These are phyloP conservation scores for Malassezia psittaci DNA, from an alignment of 1,284 basidiomycete genomes.

Conservation along the genomic window DNA sequence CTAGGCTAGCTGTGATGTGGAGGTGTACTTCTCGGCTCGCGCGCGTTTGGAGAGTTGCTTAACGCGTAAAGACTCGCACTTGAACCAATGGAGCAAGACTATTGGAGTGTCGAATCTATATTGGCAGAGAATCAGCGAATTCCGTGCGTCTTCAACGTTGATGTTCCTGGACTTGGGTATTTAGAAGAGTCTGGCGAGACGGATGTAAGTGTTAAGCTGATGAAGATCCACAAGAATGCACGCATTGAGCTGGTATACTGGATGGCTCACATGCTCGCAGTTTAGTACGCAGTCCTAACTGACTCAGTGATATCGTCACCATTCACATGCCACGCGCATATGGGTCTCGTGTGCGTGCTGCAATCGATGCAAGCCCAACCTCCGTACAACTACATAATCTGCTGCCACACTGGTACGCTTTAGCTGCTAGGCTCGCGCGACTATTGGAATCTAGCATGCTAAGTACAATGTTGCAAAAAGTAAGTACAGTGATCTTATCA, in stretches of 20 bases:
- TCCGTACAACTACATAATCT: conserved; percentile 36
- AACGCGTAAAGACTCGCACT: too few relatives aligned
- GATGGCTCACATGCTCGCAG: conserved; percentile 39
- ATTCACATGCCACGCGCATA: conserved; percentile 39
- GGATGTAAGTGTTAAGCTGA: conserved; percentile 10
- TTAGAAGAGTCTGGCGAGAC: conserved; percentile 30
- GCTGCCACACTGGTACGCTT: conserved; percentile 40
- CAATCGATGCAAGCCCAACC: conserved; percentile 35
- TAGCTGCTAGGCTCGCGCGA: conserved; percentile 34
- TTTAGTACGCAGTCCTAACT: conserved; percentile 24
- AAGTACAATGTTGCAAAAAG: conserved; percentile 26
- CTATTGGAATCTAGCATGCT: conserved; percentile 36
- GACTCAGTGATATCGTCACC: conserved; percentile 30
- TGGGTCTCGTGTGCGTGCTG: conserved; percentile 30
- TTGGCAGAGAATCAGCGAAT: conserved; percentile 34
- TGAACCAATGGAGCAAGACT: conserved; percentile 32
- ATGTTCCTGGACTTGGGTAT: conserved; percentile 42
- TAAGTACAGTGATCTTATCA: conserved; percentile 16
- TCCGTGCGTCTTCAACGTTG: conserved; percentile 36
- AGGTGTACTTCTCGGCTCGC: too few relatives aligned
- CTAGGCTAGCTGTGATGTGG: too few relatives aligned
- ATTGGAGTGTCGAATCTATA: conserved; percentile 41
- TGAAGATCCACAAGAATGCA: conserved; percentile 32
- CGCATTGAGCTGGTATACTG: conserved; percentile 43
- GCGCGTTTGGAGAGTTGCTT: too few relatives aligned